Evolutionary conservation across 352 stramenopile species (phyloP).

Genomic region (Globisporangium sylvaticum): DNA sequence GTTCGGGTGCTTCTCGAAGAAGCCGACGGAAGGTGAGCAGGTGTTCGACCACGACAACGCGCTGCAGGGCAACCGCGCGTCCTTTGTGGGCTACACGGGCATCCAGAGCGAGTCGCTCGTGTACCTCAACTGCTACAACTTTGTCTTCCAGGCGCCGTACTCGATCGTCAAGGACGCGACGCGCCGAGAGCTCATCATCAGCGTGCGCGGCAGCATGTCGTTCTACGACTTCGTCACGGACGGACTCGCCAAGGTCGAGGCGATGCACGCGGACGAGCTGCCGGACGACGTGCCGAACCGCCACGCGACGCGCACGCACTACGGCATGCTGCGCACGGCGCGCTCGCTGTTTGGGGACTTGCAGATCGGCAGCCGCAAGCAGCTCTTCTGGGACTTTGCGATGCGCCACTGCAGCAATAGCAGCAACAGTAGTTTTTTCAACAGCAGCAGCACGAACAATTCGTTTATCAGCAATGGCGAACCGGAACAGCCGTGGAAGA

Average conservation of each 20-base stretch:
- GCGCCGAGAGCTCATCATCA: constrained; percentile 69
- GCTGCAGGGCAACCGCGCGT: constrained; percentile 53
- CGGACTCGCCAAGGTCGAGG: constrained; percentile 57
- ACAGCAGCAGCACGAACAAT: neutral
- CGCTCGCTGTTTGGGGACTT: constrained; percentile 57
- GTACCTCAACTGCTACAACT: constrained; percentile 79
- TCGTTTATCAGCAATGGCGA: constrained; percentile 10
- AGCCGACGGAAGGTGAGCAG: constrained; percentile 26
- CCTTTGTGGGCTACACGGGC: constrained; percentile 70
- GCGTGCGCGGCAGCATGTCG: constrained; percentile 66
- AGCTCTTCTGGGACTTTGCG: constrained; percentile 70
- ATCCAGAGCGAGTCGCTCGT: constrained; percentile 53
- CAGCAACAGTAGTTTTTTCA: neutral
- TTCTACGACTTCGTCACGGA: constrained; percentile 83
- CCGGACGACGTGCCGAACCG: constrained; percentile 46
- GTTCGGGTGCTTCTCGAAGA: constrained; percentile 52
- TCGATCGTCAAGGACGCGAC: constrained; percentile 65
- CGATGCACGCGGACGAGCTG: constrained; percentile 54
- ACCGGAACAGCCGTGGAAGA: constrained; percentile 29
- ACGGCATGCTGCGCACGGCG: constrained; percentile 68
- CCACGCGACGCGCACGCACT: constrained; percentile 52
- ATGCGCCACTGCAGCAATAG: constrained; percentile 34
- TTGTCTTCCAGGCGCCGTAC: constrained; percentile 72
- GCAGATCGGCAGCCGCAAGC: constrained; percentile 48
- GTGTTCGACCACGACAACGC: constrained; percentile 65